These are phyloP conservation scores for Melanomma pulvis-pyrius DNA, from an alignment of 495 filamentous ascomycete species.

Conservation along the genomic window DNA sequence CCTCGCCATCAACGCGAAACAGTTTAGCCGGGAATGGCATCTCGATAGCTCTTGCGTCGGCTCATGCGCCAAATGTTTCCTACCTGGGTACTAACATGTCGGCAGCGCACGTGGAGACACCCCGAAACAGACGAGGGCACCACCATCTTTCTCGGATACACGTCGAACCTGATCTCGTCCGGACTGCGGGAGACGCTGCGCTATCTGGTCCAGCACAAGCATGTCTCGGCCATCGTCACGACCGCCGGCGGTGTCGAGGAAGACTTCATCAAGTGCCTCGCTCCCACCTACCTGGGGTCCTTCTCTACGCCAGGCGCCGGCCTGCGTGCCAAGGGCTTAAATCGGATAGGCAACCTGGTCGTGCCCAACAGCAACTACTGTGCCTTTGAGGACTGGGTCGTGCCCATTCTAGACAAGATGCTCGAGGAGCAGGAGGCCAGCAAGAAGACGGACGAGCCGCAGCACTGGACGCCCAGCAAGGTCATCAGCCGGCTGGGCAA, in stretches of 20 bases:
- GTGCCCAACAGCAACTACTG: conserved; percentile 98
- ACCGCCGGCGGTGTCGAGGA: conserved; percentile 97
- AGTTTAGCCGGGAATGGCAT: conserved; percentile 30
- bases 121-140: conserved; percentile 71
- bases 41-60: conserved; percentile 2
- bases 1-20: conserved; percentile 9
- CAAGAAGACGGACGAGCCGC: conserved; percentile 61
- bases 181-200: conserved; percentile 88
- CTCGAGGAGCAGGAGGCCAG: conserved; percentile 87
- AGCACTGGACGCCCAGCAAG: conserved; percentile 88
- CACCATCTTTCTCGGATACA: conserved; percentile 96
- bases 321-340: conserved; percentile 80
- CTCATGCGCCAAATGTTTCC: conserved; percentile 29
- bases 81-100: conserved; percentile 26
- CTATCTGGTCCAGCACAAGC: conserved; percentile 86
- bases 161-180: conserved; percentile 94
- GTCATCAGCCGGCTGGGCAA: conserved; percentile 83
- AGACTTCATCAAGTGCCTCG: conserved; percentile 97
- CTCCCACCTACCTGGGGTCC: conserved; percentile 85
- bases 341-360: conserved; percentile 94
- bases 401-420: conserved; percentile 89
- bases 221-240: conserved; percentile 90
- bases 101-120: conserved; percentile 72
- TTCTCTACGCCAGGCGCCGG: conserved; percentile 75
- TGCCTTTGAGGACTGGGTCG: conserved; percentile 94